Conservation (phyloP, 2,329 filamentous ascomycete species). For the Fusarium fracticaudum region DNA sequence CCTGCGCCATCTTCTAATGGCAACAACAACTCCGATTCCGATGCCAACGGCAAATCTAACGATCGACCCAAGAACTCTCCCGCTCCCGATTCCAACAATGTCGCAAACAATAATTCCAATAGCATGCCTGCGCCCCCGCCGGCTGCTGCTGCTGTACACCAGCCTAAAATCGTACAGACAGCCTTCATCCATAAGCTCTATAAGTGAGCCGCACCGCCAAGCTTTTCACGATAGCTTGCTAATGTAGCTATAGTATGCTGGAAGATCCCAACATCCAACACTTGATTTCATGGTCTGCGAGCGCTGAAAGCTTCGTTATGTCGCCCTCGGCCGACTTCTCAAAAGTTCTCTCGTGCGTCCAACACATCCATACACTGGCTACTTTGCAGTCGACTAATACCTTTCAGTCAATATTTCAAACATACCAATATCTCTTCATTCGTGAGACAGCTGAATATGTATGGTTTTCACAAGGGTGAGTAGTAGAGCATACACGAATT, state of each 20-base stretch:
- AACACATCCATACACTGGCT: neutral
- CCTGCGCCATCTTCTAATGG: conserved; percentile 57
- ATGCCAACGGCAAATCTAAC: conserved; percentile 50
- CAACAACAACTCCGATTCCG: conserved; percentile 57
- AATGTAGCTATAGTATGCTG: conserved; percentile 78
- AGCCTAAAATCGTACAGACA: conserved; percentile 97
- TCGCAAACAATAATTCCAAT: conserved; percentile 42
- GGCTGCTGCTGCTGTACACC: conserved; percentile 79
- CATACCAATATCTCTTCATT: conserved; percentile 99
- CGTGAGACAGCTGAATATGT: conserved; percentile 98
- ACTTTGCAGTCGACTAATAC: conserved; percentile 8
- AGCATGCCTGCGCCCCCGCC: conserved; percentile 62
- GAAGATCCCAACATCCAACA: conserved; percentile 94
- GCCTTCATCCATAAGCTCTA: conserved; percentile 99
- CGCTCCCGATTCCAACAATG: conserved; percentile 50
- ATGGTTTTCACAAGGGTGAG: conserved; percentile 97
- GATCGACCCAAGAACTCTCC: conserved; percentile 51
- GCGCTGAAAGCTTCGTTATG: conserved; percentile 98
- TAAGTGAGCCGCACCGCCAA: conserved; percentile 70
- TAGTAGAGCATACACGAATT: neutral
- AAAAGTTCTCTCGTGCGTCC: conserved; percentile 91
- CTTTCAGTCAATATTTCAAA: conserved; percentile 93
- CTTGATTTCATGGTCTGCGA: conserved; percentile 93
- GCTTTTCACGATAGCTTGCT: conserved; percentile 24
- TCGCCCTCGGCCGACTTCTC: conserved; percentile 97